These are phyloP conservation scores for Rosa multiflora DNA, from an alignment of 306 rosid species.

Conservation along the genomic window DNA sequence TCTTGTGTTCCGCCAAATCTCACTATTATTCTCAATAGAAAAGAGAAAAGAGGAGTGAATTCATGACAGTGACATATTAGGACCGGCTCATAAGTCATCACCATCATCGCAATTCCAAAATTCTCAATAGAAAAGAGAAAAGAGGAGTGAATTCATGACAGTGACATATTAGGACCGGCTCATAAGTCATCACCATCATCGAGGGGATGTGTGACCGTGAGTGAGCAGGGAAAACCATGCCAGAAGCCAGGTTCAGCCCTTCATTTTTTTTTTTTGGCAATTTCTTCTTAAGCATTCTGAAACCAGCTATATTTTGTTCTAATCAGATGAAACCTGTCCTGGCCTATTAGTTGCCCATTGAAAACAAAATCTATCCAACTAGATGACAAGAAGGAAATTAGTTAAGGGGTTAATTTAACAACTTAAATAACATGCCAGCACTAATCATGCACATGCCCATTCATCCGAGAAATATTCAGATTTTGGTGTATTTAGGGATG, in stretches of 20 bases:
- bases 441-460: neutral
- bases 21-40: neutral
- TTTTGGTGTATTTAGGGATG: neutral
- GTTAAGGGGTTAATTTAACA: neutral
- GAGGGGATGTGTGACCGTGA: neutral
- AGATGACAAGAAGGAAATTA: neutral
- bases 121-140: too few species aligned
- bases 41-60: too few species aligned
- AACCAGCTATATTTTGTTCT: slow-evolving; percentile 21
- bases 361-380: neutral
- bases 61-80: neutral
- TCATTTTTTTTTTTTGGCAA: neutral
- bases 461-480: neutral
- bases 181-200: neutral
- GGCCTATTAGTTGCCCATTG: neutral
- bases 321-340: neutral
- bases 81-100: neutral
- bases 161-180: neutral
- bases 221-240: neutral
- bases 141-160: neutral
- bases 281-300: neutral
- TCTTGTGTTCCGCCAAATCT: neutral
- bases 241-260: slow-evolving; percentile 1
- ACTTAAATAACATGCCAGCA: neutral
- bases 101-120: neutral